phyloP scores from a whole-genome alignment of 2,329 filamentous ascomycete genomes.

The Phyllosticta paracitricarpa region DNA sequence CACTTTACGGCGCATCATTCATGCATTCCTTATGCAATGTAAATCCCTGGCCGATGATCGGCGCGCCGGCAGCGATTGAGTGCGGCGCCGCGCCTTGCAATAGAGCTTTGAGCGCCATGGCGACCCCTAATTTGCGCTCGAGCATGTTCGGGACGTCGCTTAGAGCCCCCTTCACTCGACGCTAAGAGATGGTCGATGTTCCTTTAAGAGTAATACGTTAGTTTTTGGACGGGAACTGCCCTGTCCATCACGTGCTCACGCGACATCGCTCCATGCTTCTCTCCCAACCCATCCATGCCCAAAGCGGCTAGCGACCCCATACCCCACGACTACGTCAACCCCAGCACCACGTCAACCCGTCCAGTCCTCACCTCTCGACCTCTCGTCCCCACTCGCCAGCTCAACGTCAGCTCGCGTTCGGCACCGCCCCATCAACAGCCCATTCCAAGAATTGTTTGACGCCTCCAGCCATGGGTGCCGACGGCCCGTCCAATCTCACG shows the following conservation, averaged over 20 bases:
- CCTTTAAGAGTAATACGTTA: neutral
- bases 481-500: neutral
- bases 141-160: neutral
- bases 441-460: neutral
- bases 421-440: neutral
- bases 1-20: neutral
- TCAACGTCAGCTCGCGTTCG: neutral
- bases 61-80: neutral
- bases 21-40: neutral
- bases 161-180: neutral
- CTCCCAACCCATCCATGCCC: neutral
- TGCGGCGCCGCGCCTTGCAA: neutral
- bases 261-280: neutral
- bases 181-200: neutral
- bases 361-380: conserved; percentile 1
- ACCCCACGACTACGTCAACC: neutral
- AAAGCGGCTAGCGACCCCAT: neutral
- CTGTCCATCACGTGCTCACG: conserved; percentile 2
- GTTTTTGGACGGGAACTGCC: neutral
- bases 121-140: neutral
- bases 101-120: neutral
- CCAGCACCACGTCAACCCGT: conserved; percentile 4
- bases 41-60: neutral
- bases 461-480: neutral
- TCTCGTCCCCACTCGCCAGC: conserved; percentile 1